Conservation (phyloP, 2,329 filamentous ascomycete genomes). For the Cytospora leucostoma region DNA sequence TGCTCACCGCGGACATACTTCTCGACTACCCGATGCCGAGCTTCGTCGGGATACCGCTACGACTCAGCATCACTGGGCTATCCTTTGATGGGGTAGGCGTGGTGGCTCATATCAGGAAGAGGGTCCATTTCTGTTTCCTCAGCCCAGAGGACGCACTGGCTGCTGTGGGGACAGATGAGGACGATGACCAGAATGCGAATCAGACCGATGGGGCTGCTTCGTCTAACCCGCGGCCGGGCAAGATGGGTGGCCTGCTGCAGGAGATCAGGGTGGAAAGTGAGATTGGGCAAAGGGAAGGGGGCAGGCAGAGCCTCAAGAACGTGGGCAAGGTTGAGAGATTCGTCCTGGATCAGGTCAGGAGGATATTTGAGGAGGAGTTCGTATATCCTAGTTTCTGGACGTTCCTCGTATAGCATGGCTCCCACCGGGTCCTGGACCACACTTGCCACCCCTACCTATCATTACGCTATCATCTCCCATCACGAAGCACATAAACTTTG, state of each 20-base stretch:
- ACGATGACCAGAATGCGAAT: conserved; percentile 35
- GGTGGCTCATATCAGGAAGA: conserved; percentile 83
- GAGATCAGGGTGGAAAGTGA: conserved; percentile 97
- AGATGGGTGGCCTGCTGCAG: conserved; percentile 77
- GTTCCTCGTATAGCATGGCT: conserved; percentile 69
- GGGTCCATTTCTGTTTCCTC: conserved; percentile 91
- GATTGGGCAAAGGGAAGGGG: conserved; percentile 87
- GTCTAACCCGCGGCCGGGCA: conserved; percentile 44
- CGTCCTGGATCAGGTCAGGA: conserved; percentile 90
- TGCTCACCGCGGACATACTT: conserved; percentile 90
- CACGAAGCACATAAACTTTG: neutral
- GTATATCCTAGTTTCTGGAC: conserved; percentile 99
- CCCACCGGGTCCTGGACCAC: neutral
- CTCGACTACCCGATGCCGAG: conserved; percentile 98
- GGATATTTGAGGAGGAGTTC: conserved; percentile 98
- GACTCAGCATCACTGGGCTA: conserved; percentile 90
- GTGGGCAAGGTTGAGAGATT: conserved; percentile 98
- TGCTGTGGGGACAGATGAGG: conserved; percentile 58
- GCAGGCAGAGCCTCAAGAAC: conserved; percentile 95
- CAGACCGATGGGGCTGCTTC: conserved; percentile 26
- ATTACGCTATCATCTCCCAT: neutral
- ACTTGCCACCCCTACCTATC: neutral
- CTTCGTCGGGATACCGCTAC: conserved; percentile 93
- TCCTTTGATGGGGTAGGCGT: conserved; percentile 95
- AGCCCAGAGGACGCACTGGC: conserved; percentile 87